Evolutionary conservation across 2,329 filamentous ascomycete species (phyloP), one percentile per base, ranked within the genome.

Genomic region (Macrophomina phaseolina): DNA sequence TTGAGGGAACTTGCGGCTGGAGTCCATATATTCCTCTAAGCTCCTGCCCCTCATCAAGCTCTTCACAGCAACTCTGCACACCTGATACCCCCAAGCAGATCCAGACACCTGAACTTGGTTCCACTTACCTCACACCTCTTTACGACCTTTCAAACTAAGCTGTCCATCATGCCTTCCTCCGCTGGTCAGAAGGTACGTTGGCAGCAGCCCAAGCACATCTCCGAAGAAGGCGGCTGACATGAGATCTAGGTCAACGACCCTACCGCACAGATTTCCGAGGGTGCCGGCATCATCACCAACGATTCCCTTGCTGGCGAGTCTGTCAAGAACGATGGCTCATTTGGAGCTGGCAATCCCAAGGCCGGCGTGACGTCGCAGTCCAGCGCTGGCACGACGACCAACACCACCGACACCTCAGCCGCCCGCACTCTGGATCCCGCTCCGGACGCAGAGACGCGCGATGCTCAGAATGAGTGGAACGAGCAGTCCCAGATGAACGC

Each of bases 241-340:
- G 71, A 73, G 75, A 68, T 18, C 34, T 61, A 83, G 77, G 74
- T 81, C 70, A 86, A 82, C 53, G 85, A 87, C 73, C 81, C 83
- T 63, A 73, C 76, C 67, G 75, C 81, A 45, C 78, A 87, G 34
- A 85, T 83, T 67, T 76, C 81, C 16, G 92, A 95, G 77, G 81
- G 84, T 14, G 81, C 89, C 5, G 92, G 92, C 63, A 73, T 82
- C 32, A 84, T 94, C 1, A 80, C 85, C 52, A 81, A 85, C 14
- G 91, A 90, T 78, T 94, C 91, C 6, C 87, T 96, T 5, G 92
- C 92, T 11, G 90, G 88, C 67, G 89, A 94, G 73, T 95, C 91
- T 0, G 79, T 87, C 67, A 80, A 82, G 55, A 71, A 81, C 28
- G 84, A 84, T 67, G 91, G 90, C 70, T 80, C 77, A 12, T 92